Evolutionary conservation across 768 basidiomycete genomes (phyloP).

Genomic region (Boletus rubescentipes): DNA sequence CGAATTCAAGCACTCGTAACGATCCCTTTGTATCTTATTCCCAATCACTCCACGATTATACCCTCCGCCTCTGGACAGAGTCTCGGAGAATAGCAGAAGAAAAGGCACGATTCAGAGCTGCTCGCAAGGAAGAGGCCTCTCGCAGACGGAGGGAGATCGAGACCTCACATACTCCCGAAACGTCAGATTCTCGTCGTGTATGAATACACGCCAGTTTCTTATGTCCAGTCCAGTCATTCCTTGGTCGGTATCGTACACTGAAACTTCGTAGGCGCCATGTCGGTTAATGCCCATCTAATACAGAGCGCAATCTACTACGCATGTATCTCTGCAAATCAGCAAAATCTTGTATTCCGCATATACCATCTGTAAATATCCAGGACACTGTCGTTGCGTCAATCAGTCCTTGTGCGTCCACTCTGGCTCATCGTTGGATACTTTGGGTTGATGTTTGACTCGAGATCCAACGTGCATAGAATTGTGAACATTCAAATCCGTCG

Average conservation of each 20-base stretch:
- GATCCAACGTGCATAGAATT: slow-evolving; percentile 3
- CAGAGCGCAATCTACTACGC: slow-evolving; percentile 15
- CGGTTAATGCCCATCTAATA: slow-evolving; percentile 12
- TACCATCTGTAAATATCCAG: background rate
- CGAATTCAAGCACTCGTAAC: slow-evolving; percentile 4
- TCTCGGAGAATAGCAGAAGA: slow-evolving; percentile 60
- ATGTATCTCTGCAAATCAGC: slow-evolving; percentile 16
- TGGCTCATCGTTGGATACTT: background rate
- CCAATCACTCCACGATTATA: slow-evolving; percentile 65
- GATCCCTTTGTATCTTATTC: slow-evolving; percentile 55
- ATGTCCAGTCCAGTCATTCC: background rate
- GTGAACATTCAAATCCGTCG: background rate
- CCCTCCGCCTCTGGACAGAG: slow-evolving; percentile 65
- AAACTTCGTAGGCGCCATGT: slow-evolving; percentile 1
- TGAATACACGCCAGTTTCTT: slow-evolving; percentile 12
- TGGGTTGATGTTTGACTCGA: slow-evolving; percentile 1
- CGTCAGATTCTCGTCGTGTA: slow-evolving; percentile 10
- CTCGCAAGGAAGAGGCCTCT: slow-evolving; percentile 26
- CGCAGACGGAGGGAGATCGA: slow-evolving; percentile 27
- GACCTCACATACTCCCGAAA: background rate
- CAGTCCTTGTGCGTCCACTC: slow-evolving; percentile 17
- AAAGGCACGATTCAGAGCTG: slow-evolving; percentile 34
- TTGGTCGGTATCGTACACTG: slow-evolving; percentile 17
- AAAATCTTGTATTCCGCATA: slow-evolving; percentile 16
- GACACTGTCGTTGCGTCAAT: slow-evolving; percentile 5